Percentiles rank a stretch among this genome's conserved stretches.
phyloP scores from a whole-genome alignment of 352 stramenopile genomes.

The Globisporangium megalacanthum region DNA sequence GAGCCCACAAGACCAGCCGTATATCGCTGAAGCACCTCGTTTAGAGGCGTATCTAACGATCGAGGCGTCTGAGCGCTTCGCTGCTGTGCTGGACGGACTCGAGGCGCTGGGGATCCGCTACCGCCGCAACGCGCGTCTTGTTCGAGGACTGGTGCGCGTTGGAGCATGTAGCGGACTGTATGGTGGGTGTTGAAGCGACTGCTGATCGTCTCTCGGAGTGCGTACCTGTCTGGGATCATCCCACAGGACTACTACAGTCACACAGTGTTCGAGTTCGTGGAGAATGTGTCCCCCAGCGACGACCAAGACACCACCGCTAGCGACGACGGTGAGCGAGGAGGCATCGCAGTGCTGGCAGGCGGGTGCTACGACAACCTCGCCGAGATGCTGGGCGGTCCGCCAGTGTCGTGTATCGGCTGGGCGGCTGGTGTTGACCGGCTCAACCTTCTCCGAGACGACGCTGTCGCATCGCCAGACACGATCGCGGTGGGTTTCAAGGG shows the following conservation, averaged over 20 bases:
- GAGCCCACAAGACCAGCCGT: constrained; percentile 54
- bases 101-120: constrained; percentile 56
- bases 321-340: constrained; percentile 17
- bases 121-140: constrained; percentile 60
- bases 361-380: constrained; percentile 80
- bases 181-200: background rate
- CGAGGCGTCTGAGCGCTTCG: constrained; percentile 65
- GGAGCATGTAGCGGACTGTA: constrained; percentile 1
- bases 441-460: constrained; percentile 44
- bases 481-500: constrained; percentile 36
- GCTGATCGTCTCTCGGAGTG: background rate
- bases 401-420: constrained; percentile 74
- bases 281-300: constrained; percentile 19
- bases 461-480: constrained; percentile 15
- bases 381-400: constrained; percentile 55
- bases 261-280: constrained; percentile 87
- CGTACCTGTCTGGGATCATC: background rate
- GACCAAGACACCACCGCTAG: constrained; percentile 8
- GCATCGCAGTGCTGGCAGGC: constrained; percentile 77
- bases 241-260: constrained; percentile 86
- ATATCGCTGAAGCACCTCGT: constrained; percentile 61
- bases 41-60: constrained; percentile 62
- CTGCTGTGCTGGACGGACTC: constrained; percentile 51
- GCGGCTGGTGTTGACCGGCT: constrained; percentile 81
- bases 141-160: constrained; percentile 63